Conservation (phyloP, 176 grass and related monocot species). For the Hyparrhenia diplandra region DNA sequence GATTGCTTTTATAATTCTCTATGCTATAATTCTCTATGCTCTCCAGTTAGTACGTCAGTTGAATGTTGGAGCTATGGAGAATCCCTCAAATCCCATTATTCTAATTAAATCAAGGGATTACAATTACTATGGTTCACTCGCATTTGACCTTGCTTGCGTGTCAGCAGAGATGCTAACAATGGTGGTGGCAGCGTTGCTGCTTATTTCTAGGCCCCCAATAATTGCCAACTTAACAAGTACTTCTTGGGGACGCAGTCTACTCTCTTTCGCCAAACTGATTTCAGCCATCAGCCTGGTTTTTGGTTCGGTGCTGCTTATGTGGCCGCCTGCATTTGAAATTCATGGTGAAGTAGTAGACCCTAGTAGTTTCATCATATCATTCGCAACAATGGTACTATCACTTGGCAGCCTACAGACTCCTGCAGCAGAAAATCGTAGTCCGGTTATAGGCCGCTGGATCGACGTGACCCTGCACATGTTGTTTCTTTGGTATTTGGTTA, state of each 20-base stretch:
- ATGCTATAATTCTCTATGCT: neutral
- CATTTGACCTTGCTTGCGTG: rapidly evolving
- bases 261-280: neutral
- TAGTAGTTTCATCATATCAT: neutral
- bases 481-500: neutral
- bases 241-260: neutral
- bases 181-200: neutral
- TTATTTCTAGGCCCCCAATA: neutral
- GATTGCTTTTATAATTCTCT: too few species aligned
- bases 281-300: too few species aligned
- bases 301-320: neutral
- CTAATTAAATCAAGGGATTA: too few species aligned
- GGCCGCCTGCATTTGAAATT: neutral
- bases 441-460: neutral
- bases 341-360: neutral
- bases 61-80: too few species aligned
- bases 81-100: too few species aligned
- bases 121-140: too few species aligned
- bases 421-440: neutral
- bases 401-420: neutral
- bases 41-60: too few species aligned
- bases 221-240: neutral
- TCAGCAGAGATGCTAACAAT: neutral
- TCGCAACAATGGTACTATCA: neutral
- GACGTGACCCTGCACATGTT: neutral